Evolutionary conservation across 164 flowering plant species (phyloP), one percentile per base, ranked within the genome.

Genomic region (Protea cynaroides): DNA sequence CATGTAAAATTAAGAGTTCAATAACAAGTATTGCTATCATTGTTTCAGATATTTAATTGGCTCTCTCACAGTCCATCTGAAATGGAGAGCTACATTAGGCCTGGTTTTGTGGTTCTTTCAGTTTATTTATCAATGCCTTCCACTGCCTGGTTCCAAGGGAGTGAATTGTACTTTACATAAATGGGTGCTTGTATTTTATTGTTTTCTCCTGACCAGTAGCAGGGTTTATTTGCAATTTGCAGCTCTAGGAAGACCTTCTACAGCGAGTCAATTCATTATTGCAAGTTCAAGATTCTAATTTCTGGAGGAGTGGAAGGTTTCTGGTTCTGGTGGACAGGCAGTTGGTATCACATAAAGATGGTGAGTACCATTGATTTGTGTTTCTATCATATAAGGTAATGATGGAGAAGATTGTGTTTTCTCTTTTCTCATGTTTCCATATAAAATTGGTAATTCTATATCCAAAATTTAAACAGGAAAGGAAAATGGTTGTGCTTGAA

Each of bases 71-170:
- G 96, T 68, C 98, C 98, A 22, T 77, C 94, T 15, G 97, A 93
- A 55, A 87, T 93, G 82, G 98, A 93, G 76, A 87, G 98, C 76
- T 87, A 88, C 75, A 93, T 93, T 21, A 76, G 98, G 65, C 98
- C 98, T 61, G 98, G 69, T 82, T 92, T 9, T 81, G 86, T 72
- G 76, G 79, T 77, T 85, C 88, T 21, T 85, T 87, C 25, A 13
- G 58, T 90, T 55, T 93, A 88, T 74, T 55, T 80, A 34, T 82
- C 88, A 25, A 83, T 90, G 97, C 60, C 94, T 46, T 74, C 77
- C 44, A 62, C 77, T 76, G 80, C 84, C 34, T 93, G 98, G 98
- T 84, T 87, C 37, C 78, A 82, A 70, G 98, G 90, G 77, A 82
- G 94, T 79, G 64, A 54, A 72, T 14, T 23, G 25, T 18, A 3